Base-by-base conservation (phyloP, 139 green algal species). In the Axilococcus clingmanii region DNA sequence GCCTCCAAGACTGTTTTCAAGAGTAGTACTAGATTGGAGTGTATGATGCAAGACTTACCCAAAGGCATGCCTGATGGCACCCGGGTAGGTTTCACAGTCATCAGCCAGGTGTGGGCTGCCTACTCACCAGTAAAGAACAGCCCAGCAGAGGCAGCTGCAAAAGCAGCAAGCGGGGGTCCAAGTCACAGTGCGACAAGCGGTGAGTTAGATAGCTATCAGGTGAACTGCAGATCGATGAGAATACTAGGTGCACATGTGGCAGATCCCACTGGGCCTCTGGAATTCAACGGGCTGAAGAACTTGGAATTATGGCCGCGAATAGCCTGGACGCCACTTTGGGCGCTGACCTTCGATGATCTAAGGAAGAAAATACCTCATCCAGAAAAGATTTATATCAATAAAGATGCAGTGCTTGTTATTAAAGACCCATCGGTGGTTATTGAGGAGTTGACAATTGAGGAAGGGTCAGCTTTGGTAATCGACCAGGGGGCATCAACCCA, bases 41-140 rank as follows among this genome's bases (percentile, higher is more conserved):
- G 92, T 79, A 97, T 99, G 92, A 99, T 99, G 92, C 91, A 96
- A 69, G 92, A 95, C 65, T 91, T 86, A 56, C 82, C 86, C n/a
- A 83, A 86, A 51, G 74, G 54, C 2, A 71, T 94, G 50, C 73
- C 76, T 4, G 17, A 61, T 30, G 46, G 27, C 30, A 76, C 85
- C 28, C 70, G 70, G 7, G 84, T 98, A 2, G 91, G 92, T 35
- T 98, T 96, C 79, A 97, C 86, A 5, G 73, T 83, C 23, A 75
- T 96, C 60, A 93, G 91, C 36, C 80, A 92, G 72, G 86, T 91
- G 40, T 97, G 88, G 88, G 78, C 83, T 1, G 84, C 79, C 7
- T 99, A 97, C 72, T 89, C 75, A 1, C 90, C 92, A 6, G 92
- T 99, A 30, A 99, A 99, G 67, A 99, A 98, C 75, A 85, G 73